Evolutionary conservation across 73 alveolate species (phyloP).

Genomic region (Symbiodinium pilosum): DNA sequence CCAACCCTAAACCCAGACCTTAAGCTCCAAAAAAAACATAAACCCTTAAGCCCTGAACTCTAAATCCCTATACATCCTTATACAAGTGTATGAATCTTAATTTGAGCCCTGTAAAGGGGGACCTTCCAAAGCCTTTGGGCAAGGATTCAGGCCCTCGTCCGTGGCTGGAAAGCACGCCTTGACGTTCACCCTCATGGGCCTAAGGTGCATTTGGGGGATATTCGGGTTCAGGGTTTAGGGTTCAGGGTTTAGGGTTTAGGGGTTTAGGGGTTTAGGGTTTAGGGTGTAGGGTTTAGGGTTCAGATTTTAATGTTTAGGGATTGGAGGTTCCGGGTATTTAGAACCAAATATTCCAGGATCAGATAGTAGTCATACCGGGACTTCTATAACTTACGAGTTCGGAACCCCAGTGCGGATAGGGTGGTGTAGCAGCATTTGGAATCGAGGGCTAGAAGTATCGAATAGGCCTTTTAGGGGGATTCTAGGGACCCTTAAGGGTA

Average conservation of each 20-base stretch:
- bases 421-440: too few relatives aligned
- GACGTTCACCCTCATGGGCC: slow-evolving; percentile 72
- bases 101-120: neutral
- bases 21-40: neutral
- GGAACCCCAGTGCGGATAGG: too few relatives aligned
- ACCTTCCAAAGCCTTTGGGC: neutral
- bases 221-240: neutral
- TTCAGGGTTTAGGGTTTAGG: neutral
- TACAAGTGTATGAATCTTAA: neutral
- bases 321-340: neutral
- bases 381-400: too few relatives aligned
- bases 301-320: neutral
- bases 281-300: neutral
- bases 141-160: slow-evolving; percentile 34
- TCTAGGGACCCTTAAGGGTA: too few relatives aligned
- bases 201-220: neutral
- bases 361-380: too few relatives aligned
- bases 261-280: neutral
- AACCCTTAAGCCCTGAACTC: neutral
- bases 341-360: too few relatives aligned
- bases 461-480: too few relatives aligned
- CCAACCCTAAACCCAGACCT: neutral
- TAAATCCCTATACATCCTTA: neutral
- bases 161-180: slow-evolving; percentile 82
- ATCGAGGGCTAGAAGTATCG: too few relatives aligned